Evolutionary conservation across 441 rosid species (phyloP).

Genomic region (Syzygium syzygioides): DNA sequence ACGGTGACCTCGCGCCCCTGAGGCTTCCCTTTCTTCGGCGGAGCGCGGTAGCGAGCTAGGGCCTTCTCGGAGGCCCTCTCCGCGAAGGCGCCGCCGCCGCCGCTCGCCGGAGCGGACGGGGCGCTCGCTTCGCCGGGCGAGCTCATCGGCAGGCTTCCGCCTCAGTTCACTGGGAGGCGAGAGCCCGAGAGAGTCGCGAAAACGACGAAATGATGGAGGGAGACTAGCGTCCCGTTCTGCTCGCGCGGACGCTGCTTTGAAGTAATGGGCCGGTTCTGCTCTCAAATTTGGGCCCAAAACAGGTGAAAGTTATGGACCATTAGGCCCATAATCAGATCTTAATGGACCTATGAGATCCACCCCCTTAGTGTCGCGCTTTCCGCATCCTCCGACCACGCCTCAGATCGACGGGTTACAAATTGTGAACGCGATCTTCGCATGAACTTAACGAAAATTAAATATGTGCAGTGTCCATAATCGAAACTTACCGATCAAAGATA

Average conservation of each 20-base stretch:
- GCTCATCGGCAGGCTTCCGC: not conserved
- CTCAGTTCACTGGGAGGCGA: not conserved
- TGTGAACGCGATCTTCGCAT: not conserved
- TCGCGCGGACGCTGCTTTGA: not conserved
- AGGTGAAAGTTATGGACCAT: not conserved
- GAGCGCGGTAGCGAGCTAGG: conserved; percentile 40
- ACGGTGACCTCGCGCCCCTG: conserved; percentile 91
- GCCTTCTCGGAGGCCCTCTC: conserved; percentile 54
- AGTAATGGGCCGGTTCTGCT: not conserved
- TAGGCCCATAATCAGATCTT: not conserved
- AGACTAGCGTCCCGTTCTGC: not conserved
- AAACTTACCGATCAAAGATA: not conserved
- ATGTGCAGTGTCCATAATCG: rapidly evolving
- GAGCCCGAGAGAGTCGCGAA: not conserved
- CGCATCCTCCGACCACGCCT: not conserved
- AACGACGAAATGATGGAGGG: not conserved
- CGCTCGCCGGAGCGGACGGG: not conserved
- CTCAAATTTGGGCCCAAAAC: not conserved
- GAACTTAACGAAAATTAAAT: not conserved
- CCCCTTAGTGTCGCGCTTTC: not conserved
- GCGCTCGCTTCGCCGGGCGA: not conserved
- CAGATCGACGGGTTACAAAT: not conserved
- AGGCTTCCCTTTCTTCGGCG: conserved; percentile 89
- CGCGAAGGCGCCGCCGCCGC: conserved; percentile 32
- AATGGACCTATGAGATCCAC: not conserved